Base-by-base conservation (phyloP, 2,329 filamentous ascomycete species). In the Botrytis elliptica region DNA sequence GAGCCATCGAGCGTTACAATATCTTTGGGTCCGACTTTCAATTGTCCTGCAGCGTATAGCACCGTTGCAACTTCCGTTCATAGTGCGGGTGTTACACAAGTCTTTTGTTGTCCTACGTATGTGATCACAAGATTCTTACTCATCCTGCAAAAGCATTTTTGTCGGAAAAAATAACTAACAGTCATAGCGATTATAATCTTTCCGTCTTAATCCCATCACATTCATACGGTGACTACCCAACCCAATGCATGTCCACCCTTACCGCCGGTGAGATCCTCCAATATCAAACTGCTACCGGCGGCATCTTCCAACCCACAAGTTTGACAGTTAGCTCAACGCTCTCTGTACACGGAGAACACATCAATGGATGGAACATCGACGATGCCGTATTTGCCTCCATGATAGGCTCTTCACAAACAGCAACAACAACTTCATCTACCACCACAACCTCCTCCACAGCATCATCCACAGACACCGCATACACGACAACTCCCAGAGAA, bases 41-140 rank as follows among this genome's bases (percentile, higher is more conserved):
- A 52, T 55, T 72, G 70, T 42, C 70, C 70, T 18, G 59, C 62
- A 0, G 70, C 70, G 10, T 72, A 72, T 25, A 72, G 59, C 33
- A 72, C 70, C n/a, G 70, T 42, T 33, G 25, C 36, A 33, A 72
- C 70, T 42, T 72, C 70, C 18, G 70, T 72, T 18, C n/a, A 52
- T 40, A 57, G 25, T 44, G n/a, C 70, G 10, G 70, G 70, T 8
- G 36, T 72, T n/a, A 72, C 70, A 33, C 36, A 72, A 25, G 36
- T 72, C 4, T 72, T 72, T 22, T 72, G 70, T 33, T 72, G 70
- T 44, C 70, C 70, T n/a, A 55, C 44, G 70, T 72, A 66, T 66
- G 60, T 67, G 25, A 14, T 18, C 63, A 46, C 16, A 8, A 46
- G 22, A 25, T 7, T 46, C 16, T 46, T 65, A 12, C 29, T 46